Base-by-base conservation (phyloP, 768 basidiomycete genomes). In the Naganishia vishniacii region DNA sequence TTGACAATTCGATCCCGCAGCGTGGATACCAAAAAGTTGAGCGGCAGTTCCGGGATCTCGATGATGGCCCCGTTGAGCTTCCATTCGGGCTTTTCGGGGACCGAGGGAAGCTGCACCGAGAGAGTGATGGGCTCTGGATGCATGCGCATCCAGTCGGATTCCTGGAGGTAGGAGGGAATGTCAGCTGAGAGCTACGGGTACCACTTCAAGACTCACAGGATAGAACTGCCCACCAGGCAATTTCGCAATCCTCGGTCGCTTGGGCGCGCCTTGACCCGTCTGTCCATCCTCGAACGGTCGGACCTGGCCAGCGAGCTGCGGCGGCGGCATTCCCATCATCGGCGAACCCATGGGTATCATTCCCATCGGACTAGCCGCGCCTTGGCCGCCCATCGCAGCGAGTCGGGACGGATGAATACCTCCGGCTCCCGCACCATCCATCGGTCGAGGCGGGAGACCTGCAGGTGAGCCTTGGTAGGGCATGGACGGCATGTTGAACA, bases 81-180 rank as follows among this genome's bases (percentile, higher is more conserved):
- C 89, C 89, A 94, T 77, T 94, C 93, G 0, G 92, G 87, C 74
- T 89, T 91, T 34, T 86, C 84, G 0, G 86, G 79, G 70, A 92
- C 86, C 59, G 80, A 82, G 1, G 94, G 92, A 68, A 99, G 81
- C 73, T 93, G 90, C 3, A 98, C 81, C 34, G 82, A 81, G 48
- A 99, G 82, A 26, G 87, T 86, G 71, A 98, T 89, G 13, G 94
- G 88, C 69, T 93, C 87, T 32, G 91, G 89, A 75, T 97, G 91
- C 84, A 91, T 86, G 48, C 81, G 81, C 69, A 91, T 84, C 92
- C 92, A 97, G 75, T 93, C 89, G 59, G 70, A 62, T 64, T 80
- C 79, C 71, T 72, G 48, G 18, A 49, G 13, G 40, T 26, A 28
- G 25, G 15, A 31, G 26, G 37, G 28, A 29, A 29, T 16, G 37